phyloP scores from a whole-genome alignment of 2,329 filamentous ascomycete species.

The Nigrograna mackinnonii region DNA sequence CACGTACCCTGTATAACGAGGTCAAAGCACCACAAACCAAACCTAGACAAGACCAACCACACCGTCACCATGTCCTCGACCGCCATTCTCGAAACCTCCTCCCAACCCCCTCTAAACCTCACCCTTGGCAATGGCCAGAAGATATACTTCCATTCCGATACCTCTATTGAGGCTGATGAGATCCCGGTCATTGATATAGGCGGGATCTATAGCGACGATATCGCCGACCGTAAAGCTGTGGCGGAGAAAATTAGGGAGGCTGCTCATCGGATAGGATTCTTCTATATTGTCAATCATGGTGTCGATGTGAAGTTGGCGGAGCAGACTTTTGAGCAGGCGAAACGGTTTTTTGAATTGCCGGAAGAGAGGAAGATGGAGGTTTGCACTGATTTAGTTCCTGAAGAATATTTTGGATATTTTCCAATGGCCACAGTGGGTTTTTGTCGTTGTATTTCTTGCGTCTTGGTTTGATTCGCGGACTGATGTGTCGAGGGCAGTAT shows the following conservation, averaged over 20 bases:
- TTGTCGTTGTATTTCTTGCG: no score
- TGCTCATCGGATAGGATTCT: slow-evolving; percentile 12
- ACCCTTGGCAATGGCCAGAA: slow-evolving; percentile 16
- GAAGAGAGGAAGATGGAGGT: slow-evolving; percentile 46
- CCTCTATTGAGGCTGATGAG: slow-evolving; percentile 15
- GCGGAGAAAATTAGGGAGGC: slow-evolving; percentile 14
- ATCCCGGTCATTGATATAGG: slow-evolving; percentile 17
- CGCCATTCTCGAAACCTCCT: slow-evolving; percentile 6
- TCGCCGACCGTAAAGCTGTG: slow-evolving; percentile 16
- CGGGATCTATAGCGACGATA: slow-evolving; percentile 10
- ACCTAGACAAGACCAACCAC: no score
- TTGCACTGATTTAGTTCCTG: slow-evolving; percentile 43
- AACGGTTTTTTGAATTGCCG: slow-evolving; percentile 33
- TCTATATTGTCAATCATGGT: slow-evolving; percentile 16
- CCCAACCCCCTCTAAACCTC: slow-evolving; percentile 8
- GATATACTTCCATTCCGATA: slow-evolving; percentile 14
- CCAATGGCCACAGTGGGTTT: slow-evolving; percentile 32
- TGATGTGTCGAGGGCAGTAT: slow-evolving; percentile 36
- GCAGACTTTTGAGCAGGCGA: slow-evolving; percentile 37
- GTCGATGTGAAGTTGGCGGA: slow-evolving; percentile 8
- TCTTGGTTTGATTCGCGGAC: background rate
- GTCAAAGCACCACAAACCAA: no score
- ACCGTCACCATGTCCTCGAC: slow-evolving; percentile 9
- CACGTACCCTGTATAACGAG: no score
- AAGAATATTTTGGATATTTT: slow-evolving; percentile 41